Evolutionary conservation across 495 filamentous ascomycete species (phyloP), one percentile per base, ranked within the genome.

Genomic region (Durotheca rogersii): DNA sequence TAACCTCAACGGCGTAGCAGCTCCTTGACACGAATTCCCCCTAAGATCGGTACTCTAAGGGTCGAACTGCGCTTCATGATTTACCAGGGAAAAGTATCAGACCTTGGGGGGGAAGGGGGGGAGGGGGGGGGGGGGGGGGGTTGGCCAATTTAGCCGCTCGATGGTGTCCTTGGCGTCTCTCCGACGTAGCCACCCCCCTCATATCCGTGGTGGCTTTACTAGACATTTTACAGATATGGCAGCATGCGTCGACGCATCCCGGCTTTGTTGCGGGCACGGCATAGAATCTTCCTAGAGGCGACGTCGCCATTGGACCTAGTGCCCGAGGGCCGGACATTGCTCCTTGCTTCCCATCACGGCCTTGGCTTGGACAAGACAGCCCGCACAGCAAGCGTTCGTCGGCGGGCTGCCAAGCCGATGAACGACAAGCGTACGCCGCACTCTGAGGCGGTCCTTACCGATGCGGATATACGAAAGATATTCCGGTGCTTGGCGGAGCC

Each of bases 91-190:
- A n/a, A n/a, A n/a, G n/a, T n/a, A n/a, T n/a, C n/a, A n/a, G n/a
- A n/a, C n/a, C n/a, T n/a, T n/a, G n/a, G n/a, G n/a, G n/a, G n/a
- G n/a, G n/a, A n/a, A n/a, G n/a, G n/a, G n/a, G n/a, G n/a, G n/a
- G n/a, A n/a, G n/a, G n/a, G n/a, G n/a, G n/a, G 43, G 33, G 33
- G 14, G 32, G 40, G 45, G 21, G 33, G 16, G 40, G 23, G 38
- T 16, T 30, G 32, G 31, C 19, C 35, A 51, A 59, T 53, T 59
- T 54, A 59, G 45, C 56, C 56, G 56, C 49, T 30, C 17, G 31
- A 35, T 10, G 9, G 29, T 30, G 11, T 37, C 16, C 40, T 36
- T 46, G 7, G 12, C 23, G 7, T 36, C 29, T 4, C 14, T 44
- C 21, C 14, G 34, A 10, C 19, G 25, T 27, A 27, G 25, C 30